Percentiles rank a stretch among this genome's conserved stretches.
phyloP scores from a whole-genome alignment of 2,329 filamentous ascomycete genomes.

The Ascochyta clinopodiicola region DNA sequence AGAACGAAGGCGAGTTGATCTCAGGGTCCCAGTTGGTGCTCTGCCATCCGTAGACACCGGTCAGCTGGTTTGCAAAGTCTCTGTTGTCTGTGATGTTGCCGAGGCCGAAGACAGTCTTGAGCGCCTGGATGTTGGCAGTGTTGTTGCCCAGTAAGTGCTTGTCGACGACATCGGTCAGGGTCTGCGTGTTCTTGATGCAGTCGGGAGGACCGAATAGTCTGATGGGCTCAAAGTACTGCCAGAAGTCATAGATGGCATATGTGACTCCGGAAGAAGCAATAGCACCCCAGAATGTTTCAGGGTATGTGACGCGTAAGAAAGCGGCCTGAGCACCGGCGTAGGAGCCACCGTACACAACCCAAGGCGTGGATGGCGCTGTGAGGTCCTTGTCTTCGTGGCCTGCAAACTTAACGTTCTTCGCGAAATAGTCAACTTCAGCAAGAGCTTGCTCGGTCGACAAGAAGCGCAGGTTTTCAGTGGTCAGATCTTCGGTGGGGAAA shows the following conservation, averaged over 20 bases:
- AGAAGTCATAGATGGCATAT: conserved; percentile 78
- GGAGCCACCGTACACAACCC: conserved; percentile 82
- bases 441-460: conserved; percentile 82
- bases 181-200: conserved; percentile 71
- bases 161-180: conserved; percentile 65
- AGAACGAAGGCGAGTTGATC: conserved; percentile 57
- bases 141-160: conserved; percentile 62
- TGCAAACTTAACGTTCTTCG: conserved; percentile 71
- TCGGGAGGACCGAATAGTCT: conserved; percentile 63
- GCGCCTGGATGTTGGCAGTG: conserved; percentile 47
- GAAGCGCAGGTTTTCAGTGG: conserved; percentile 76
- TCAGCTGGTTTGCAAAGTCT: conserved; percentile 61
- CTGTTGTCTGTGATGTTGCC: conserved; percentile 56
- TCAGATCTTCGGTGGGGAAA: conserved; percentile 71
- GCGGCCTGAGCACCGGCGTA: conserved; percentile 84
- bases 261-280: conserved; percentile 84
- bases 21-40: conserved; percentile 63
- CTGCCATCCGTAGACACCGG: conserved; percentile 61
- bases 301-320: conserved; percentile 77
- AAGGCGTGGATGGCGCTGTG: conserved; percentile 70
- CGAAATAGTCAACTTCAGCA: conserved; percentile 83
- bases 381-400: conserved; percentile 69
- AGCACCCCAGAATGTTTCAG: conserved; percentile 77
- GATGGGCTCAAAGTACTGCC: conserved; percentile 67
- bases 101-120: conserved; percentile 63